Evolutionary conservation across 257 asterid genomes (phyloP).

Genomic region (Nicotiana sylvestris): DNA sequence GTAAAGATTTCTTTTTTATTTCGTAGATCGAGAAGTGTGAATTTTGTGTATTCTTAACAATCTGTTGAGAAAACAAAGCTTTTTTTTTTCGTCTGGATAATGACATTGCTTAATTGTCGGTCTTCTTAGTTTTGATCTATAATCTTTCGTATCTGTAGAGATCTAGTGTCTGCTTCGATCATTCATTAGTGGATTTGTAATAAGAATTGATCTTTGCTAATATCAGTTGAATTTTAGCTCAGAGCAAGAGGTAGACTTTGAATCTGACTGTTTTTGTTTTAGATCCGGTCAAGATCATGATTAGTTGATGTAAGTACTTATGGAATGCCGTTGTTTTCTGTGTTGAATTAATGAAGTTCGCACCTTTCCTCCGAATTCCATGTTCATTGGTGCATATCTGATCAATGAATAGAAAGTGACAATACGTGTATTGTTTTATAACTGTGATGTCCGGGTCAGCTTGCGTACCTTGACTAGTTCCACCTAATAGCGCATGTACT

Average conservation of each 20-base stretch:
- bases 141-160: not conserved
- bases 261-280: not conserved
- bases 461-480: no score
- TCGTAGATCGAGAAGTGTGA: not conserved
- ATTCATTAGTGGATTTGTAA: constrained; percentile 2
- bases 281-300: not conserved
- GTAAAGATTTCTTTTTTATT: not conserved
- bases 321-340: not conserved
- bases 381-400: not conserved
- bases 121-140: not conserved
- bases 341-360: not conserved
- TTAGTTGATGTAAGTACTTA: not conserved
- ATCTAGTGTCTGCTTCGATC: constrained; percentile 7
- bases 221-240: not conserved
- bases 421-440: no score
- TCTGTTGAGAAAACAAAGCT: not conserved
- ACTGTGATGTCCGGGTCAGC: no score
- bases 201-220: constrained; percentile 13
- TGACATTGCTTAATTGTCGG: not conserved
- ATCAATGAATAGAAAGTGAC: not conserved
- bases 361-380: not conserved
- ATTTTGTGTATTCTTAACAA: not conserved
- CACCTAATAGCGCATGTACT: no score
- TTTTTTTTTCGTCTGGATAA: not conserved
- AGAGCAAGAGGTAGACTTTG: not conserved